phyloP scores from a whole-genome alignment of 352 stramenopile genomes.

The Phytopythium ostracodes region DNA sequence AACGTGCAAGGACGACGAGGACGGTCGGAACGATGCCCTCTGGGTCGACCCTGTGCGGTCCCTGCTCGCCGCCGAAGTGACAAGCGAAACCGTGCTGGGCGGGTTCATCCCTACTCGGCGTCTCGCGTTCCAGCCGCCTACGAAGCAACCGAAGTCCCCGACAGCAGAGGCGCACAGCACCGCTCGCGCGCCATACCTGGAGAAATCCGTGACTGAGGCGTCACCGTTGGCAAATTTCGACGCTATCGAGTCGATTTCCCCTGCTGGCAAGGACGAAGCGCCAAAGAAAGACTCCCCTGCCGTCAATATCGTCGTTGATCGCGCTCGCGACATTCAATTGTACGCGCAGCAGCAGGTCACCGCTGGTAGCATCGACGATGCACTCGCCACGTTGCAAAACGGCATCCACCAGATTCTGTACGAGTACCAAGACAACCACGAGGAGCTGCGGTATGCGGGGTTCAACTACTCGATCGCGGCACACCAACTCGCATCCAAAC shows the following conservation, averaged over 20 bases:
- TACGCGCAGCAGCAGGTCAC: constrained; percentile 14
- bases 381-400: constrained; percentile 36
- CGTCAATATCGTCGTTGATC: neutral
- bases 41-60: constrained; percentile 48
- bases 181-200: too few relatives aligned
- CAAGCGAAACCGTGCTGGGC: constrained; percentile 49
- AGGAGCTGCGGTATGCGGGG: constrained; percentile 16
- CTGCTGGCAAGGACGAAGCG: neutral
- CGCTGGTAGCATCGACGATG: constrained; percentile 25
- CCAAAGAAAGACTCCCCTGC: neutral
- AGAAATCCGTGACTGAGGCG: neutral
- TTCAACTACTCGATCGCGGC: constrained; percentile 46
- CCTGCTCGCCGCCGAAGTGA: constrained; percentile 48
- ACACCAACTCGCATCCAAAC: constrained; percentile 23
- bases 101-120: constrained; percentile 30
- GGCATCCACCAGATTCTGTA: constrained; percentile 43
- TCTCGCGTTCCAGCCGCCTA: constrained; percentile 18
- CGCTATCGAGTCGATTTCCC: neutral
- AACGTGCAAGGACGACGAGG: neutral
- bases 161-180: neutral
- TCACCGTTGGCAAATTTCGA: neutral
- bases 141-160: neutral
- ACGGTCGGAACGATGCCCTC: constrained; percentile 16
- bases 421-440: constrained; percentile 32
- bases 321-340: constrained; percentile 11